Base-by-base conservation (phyloP, 2,329 filamentous ascomycete genomes). In the Sclerotinia minor region DNA sequence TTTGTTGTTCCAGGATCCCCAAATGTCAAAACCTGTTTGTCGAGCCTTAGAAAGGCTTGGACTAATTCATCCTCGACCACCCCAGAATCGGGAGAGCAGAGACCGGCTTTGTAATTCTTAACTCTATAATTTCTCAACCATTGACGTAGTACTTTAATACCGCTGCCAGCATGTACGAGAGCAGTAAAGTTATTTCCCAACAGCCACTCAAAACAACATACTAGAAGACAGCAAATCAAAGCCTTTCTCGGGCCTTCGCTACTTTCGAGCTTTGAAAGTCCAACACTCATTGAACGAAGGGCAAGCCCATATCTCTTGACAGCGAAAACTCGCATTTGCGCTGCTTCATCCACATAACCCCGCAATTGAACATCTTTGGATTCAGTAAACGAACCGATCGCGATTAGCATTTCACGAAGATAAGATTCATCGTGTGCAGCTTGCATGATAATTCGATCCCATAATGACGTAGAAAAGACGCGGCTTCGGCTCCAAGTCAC, bases 331-430 rank as follows among this genome's bases (percentile, higher is more conserved):
- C 29, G 52, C 24, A 63, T 53, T 44, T 67, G 65, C 13, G n/a
- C 58, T 17, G 58, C 45, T 41, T 67, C 57, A 24, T 45, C 47
- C 13, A 5, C 26, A 21, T 41, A 50, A 0, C 52, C 65, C 21
- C n/a, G 41, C 11, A 24, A 21, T n/a, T 52, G 63, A 17, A 67
- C 35, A 26, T 69, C 65, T 50, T 58, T 47, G 24, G 68, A 67
- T 29, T 53, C 59, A 13, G 41, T 52, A 21, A 90, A 78, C 3
- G 86, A 86, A 19, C 86, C 87, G 8, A 90, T 79, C 5, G 87
- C 87, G 29, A 89, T 81, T n/a, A 89, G 85, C 24, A 86, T 85
- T 73, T 89, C 85, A 17, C 84, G 84, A 68, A 89, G 85, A 54
- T 86, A 81, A 11, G 82, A 78, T 72, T 88, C 84, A 2, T 80